Conservation (phyloP, 169 alveolate species). For the Plasmodium relictum region DNA sequence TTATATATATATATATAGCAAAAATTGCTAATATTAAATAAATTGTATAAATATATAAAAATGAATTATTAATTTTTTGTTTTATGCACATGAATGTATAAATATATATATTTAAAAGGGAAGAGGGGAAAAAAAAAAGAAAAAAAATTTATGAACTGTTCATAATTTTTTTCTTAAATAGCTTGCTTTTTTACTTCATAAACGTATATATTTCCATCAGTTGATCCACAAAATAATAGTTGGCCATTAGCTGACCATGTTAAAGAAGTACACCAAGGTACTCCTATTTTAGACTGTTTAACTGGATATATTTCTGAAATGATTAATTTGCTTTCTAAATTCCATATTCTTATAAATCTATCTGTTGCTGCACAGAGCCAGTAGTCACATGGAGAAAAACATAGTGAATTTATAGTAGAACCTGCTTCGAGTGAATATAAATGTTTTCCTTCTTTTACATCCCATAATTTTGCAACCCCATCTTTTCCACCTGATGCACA, state of each 20-base stretch:
- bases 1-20: not conserved
- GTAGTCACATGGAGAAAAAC: slow-evolving; percentile 96
- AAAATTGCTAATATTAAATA: not conserved
- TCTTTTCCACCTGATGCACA: slow-evolving; percentile 99
- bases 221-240: slow-evolving; percentile 94
- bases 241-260: slow-evolving; percentile 96
- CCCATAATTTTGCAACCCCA: slow-evolving; percentile 97
- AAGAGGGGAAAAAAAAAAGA: slow-evolving; percentile 10
- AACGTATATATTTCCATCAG: slow-evolving; percentile 93
- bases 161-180: slow-evolving; percentile 18
- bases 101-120: slow-evolving; percentile 6
- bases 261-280: slow-evolving; percentile 95
- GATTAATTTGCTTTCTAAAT: slow-evolving; percentile 94
- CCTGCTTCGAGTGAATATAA: slow-evolving; percentile 94
- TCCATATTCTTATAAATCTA: slow-evolving; percentile 95
- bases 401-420: slow-evolving; percentile 94
- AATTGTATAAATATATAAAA: not conserved
- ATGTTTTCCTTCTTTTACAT: slow-evolving; percentile 96
- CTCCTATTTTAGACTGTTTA: slow-evolving; percentile 92
- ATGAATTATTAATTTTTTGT: not conserved
- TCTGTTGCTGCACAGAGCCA: slow-evolving; percentile 98
- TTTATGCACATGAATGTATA: not conserved
- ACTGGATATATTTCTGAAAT: slow-evolving; percentile 93
- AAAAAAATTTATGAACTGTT: slow-evolving; percentile 22
- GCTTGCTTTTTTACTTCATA: slow-evolving; percentile 86